These are phyloP conservation scores for Sechiopsis laciniata DNA, from an alignment of 306 rosid species.

Conservation along the genomic window DNA sequence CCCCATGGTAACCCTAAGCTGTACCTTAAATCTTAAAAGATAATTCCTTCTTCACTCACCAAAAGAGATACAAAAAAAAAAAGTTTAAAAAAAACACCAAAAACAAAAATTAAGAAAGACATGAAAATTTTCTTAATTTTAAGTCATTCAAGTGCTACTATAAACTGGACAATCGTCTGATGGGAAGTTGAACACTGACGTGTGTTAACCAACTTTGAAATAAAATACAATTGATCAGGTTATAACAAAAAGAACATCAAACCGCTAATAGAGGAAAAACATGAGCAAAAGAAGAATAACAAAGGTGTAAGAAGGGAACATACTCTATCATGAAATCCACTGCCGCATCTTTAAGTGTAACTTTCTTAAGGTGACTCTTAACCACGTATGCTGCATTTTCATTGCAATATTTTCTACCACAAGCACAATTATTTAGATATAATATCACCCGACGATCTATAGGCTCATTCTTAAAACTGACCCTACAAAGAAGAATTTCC, in stretches of 20 bases:
- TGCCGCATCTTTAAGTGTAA: conserved; percentile 74
- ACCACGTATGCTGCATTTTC: conserved; percentile 79
- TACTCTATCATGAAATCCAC: conserved; percentile 76
- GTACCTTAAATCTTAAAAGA: no score
- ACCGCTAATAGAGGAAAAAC: not conserved
- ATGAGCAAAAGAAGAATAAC: not conserved
- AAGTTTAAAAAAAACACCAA: no score
- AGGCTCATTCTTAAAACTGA: conserved; percentile 64
- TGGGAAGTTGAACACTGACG: no score
- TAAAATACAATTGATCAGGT: no score
- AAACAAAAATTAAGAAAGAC: no score
- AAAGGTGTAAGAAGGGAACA: conserved; percentile 30
- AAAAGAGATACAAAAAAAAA: not conserved
- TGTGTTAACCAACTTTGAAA: no score
- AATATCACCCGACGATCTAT: conserved; percentile 66
- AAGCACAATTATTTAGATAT: conserved; percentile 68
- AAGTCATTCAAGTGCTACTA: no score
- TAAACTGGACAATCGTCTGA: no score
- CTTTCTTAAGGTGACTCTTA: conserved; percentile 66
- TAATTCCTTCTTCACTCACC: not conserved
- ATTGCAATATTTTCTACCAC: conserved; percentile 62
- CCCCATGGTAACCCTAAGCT: no score
- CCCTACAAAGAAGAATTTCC: conserved; percentile 87
- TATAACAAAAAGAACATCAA: not conserved
- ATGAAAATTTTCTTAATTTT: no score